Evolutionary conservation across 805 yeast species (phyloP).

Genomic region (Scheffersomyces spartinae): DNA sequence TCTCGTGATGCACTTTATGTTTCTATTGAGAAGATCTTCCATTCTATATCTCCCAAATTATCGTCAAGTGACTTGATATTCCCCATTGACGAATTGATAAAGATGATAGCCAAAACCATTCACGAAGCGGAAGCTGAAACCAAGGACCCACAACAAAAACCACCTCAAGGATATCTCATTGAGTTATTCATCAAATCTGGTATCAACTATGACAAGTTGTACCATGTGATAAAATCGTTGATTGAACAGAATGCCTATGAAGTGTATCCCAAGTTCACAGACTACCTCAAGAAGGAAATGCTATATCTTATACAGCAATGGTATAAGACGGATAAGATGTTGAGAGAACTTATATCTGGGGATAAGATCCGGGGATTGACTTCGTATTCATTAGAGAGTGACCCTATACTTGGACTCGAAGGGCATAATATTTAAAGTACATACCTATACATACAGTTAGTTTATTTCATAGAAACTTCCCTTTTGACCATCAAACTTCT

Average conservation of each 20-base stretch:
- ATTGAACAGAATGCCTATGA: slow-evolving; percentile 50
- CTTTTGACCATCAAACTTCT: slow-evolving; percentile 27
- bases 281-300: slow-evolving; percentile 42
- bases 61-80: slow-evolving; percentile 65
- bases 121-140: slow-evolving; percentile 23
- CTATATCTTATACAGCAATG: slow-evolving; percentile 51
- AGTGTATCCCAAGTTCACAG: slow-evolving; percentile 34
- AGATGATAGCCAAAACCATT: slow-evolving; percentile 49
- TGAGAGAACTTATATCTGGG: slow-evolving; percentile 43
- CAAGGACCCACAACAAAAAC: slow-evolving; percentile 14
- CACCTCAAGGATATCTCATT: slow-evolving; percentile 45
- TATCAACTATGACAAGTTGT: slow-evolving; percentile 50
- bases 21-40: slow-evolving; percentile 25
- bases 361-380: slow-evolving; percentile 33
- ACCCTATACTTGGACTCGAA: too few relatives aligned
- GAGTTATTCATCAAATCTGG: slow-evolving; percentile 57
- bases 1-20: slow-evolving; percentile 26
- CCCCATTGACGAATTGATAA: slow-evolving; percentile 63
- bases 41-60: slow-evolving; percentile 50
- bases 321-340: slow-evolving; percentile 53
- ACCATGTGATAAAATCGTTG: slow-evolving; percentile 50
- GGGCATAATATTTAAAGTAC: too few relatives aligned
- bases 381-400: slow-evolving; percentile 38
- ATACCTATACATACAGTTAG: too few relatives aligned
- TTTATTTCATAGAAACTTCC: slow-evolving; percentile 33